Percentiles rank a stretch among this genome's conserved stretches.
phyloP scores from a whole-genome alignment of 2,329 filamentous ascomycete genomes.

The Thelonectria discophora region DNA sequence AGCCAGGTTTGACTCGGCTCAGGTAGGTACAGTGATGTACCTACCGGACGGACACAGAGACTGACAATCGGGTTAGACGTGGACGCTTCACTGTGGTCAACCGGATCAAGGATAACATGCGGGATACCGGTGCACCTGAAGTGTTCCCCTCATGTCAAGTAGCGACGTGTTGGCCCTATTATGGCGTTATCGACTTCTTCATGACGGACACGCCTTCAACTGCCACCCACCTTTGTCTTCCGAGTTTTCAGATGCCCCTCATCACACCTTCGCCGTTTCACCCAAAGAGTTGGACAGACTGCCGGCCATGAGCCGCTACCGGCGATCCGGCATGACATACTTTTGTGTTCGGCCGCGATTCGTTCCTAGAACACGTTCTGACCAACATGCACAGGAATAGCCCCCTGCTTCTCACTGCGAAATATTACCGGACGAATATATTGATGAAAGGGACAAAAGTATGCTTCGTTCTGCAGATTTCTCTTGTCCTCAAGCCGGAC shows the following conservation, averaged over 20 bases:
- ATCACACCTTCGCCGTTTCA: neutral
- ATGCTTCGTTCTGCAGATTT: neutral
- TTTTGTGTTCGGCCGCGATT: slow-evolving; percentile 7
- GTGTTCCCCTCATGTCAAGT: neutral
- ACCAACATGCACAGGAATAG: neutral
- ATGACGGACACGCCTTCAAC: no score
- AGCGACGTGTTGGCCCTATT: neutral
- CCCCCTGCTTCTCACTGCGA: no score
- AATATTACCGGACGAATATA: neutral
- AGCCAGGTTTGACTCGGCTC: no score
- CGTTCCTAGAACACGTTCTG: slow-evolving; percentile 8
- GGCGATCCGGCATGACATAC: slow-evolving; percentile 21
- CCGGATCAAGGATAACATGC: slow-evolving; percentile 15
- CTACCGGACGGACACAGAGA: no score
- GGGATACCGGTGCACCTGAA: slow-evolving; percentile 4
- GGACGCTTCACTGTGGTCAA: slow-evolving; percentile 18
- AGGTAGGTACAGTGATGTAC: neutral
- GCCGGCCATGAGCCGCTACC: slow-evolving; percentile 5
- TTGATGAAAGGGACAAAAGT: neutral
- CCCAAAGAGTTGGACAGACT: neutral
- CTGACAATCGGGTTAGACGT: slow-evolving; percentile 1
- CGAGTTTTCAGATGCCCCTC: slow-evolving; percentile 26
- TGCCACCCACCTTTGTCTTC: slow-evolving; percentile 11
- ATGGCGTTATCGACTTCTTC: slow-evolving; percentile 3
- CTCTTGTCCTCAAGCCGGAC: neutral